Base-by-base conservation (phyloP, 2,329 filamentous ascomycete genomes). In the Colletotrichum tofieldiae region DNA sequence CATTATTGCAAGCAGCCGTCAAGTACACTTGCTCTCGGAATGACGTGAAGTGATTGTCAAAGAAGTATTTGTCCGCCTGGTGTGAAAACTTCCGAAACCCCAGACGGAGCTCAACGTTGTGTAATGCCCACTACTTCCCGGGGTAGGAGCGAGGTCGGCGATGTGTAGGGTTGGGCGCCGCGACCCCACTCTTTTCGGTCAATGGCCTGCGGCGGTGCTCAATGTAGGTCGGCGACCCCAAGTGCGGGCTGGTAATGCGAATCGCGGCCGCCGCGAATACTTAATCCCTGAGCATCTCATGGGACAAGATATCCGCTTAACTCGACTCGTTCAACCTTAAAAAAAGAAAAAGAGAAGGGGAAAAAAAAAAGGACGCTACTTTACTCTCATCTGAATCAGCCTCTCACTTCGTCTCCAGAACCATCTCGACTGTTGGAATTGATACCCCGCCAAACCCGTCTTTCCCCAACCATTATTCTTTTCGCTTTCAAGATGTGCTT, bases 401-500 rank as follows among this genome's bases (percentile, higher is more conserved):
- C 26, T 29, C 32, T 29, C 54, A 32, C 37, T 32, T 65, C 49
- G 18, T 23, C 51, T 26, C 39, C 7, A 26, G 45, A n/a, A 32
- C 26, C 26, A 20, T 47, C 8, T 39, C 32, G 37, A 39, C 29
- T 23, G 12, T 16, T 26, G 35, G 35, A 37, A 37, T 7, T 23
- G 32, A 66, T 41, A 39, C 55, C n/a, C 47, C n/a, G 23, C 12
- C 59, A 35, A 35, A 32, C 35, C 18, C 23, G 16, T 52, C 9
- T 29, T 35, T 63, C 23, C 26, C 37, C 59, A 7, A n/a, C 29
- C 29, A 51, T 4, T n/a, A 20, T 58, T 32, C 39, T 35, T 26
- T 47, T 41, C 20, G 18, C 26, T 32, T 26, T 56, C 60, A 81
- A 47, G 26, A 86, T 86, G 84, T 86, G 84, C 62, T 81, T 82